Evolutionary conservation across 2,329 filamentous ascomycete genomes (phyloP).

Genomic region (Ceratocystis diversiconidia): DNA sequence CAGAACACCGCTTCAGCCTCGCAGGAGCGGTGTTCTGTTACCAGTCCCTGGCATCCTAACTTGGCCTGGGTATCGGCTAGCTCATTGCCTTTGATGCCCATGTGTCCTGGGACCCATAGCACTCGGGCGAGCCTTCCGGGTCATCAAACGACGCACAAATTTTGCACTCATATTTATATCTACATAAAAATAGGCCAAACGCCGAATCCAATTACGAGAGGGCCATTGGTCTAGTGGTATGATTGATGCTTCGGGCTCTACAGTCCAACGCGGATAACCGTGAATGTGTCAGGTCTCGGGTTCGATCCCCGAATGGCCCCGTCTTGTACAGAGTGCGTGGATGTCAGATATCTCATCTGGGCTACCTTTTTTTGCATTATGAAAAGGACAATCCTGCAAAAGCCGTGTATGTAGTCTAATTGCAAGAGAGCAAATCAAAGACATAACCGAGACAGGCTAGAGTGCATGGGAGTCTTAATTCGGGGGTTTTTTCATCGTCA

Average conservation of each 20-base stretch:
- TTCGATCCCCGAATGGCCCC: conserved; percentile 18
- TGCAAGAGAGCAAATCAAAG: neutral
- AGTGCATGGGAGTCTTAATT: neutral
- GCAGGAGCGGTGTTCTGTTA: too few relatives aligned
- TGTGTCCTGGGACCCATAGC: too few relatives aligned
- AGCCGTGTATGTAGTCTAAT: too few relatives aligned
- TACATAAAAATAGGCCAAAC: neutral
- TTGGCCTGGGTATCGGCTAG: too few relatives aligned
- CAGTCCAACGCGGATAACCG: conserved; percentile 15
- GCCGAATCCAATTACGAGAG: neutral
- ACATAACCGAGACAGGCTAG: neutral
- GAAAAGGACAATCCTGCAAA: too few relatives aligned
- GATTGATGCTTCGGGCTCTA: conserved; percentile 18
- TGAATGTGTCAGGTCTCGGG: conserved; percentile 18
- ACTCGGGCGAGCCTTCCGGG: too few relatives aligned
- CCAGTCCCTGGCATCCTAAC: too few relatives aligned
- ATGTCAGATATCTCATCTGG: neutral
- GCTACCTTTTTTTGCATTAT: neutral
- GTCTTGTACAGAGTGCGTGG: neutral
- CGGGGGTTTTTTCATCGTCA: neutral
- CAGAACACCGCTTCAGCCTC: too few relatives aligned
- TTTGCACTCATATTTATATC: too few relatives aligned
- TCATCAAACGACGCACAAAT: too few relatives aligned
- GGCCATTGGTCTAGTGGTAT: conserved; percentile 18
- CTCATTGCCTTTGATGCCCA: too few relatives aligned